A percentile compares a stretch with the other conserved stretches of the same genome.
Conservation (phyloP, 495 filamentous ascomycete genomes). For the Talaromyces thailandensis region DNA sequence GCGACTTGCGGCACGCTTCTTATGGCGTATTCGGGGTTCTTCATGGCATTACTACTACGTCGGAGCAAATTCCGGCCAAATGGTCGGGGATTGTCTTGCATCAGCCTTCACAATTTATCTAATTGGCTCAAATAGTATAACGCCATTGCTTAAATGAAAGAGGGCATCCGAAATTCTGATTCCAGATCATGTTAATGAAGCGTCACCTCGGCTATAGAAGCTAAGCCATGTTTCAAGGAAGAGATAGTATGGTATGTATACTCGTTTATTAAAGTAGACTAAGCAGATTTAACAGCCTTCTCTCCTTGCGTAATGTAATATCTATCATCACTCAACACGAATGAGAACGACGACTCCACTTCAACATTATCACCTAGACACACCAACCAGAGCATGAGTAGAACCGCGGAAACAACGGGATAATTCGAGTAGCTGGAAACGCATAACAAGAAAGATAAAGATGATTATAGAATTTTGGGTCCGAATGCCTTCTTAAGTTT, state of each 20-base stretch:
- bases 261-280: background rate
- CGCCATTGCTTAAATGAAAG: too few relatives aligned
- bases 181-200: too few relatives aligned
- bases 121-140: background rate
- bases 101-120: too few relatives aligned
- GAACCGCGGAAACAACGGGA: conserved; percentile 6
- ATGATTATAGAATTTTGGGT: background rate
- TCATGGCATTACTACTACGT: too few relatives aligned
- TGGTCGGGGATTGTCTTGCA: too few relatives aligned
- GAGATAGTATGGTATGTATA: background rate
- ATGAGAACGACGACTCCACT: background rate
- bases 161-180: too few relatives aligned
- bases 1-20: too few relatives aligned
- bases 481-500: conserved; percentile 18
- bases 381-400: background rate
- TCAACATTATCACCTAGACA: background rate
- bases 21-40: too few relatives aligned
- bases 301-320: background rate
- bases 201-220: too few relatives aligned
- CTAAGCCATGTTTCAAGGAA: too few relatives aligned
- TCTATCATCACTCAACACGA: background rate
- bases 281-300: background rate
- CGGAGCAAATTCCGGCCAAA: too few relatives aligned
- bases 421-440: background rate
- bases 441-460: conserved; percentile 5